phyloP scores from a whole-genome alignment of 2,329 filamentous ascomycete genomes.

The Anthostomella pinea region DNA sequence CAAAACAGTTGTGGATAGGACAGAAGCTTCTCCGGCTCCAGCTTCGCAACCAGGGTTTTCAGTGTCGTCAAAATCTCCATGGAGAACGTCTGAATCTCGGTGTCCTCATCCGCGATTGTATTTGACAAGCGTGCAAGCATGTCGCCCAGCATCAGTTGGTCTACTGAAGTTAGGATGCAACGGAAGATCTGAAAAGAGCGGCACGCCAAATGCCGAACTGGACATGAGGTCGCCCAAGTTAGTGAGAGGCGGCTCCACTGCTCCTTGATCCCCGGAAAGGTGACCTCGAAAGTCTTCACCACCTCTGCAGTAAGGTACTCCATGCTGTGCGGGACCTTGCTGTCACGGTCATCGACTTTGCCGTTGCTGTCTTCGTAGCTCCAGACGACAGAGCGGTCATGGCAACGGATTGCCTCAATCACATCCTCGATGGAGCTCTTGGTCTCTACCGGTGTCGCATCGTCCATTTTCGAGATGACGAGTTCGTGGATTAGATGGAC shows the following conservation, averaged over 20 bases:
- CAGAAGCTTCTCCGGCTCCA: conserved; percentile 75
- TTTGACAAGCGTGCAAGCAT: conserved; percentile 96
- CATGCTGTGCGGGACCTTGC: conserved; percentile 86
- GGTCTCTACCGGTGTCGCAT: conserved; percentile 57
- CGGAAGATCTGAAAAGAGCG: conserved; percentile 97
- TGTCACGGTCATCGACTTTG: conserved; percentile 68
- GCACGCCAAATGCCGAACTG: conserved; percentile 90
- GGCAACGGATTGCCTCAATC: conserved; percentile 80
- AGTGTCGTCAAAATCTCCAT: conserved; percentile 97
- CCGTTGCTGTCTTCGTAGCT: conserved; percentile 90
- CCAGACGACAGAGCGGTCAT: conserved; percentile 86
- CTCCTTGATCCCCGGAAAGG: conserved; percentile 83
- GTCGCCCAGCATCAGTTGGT: conserved; percentile 92
- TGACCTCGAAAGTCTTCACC: conserved; percentile 78
- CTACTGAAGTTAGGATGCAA: conserved; percentile 85
- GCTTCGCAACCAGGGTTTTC: conserved; percentile 83
- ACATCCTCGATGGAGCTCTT: conserved; percentile 81
- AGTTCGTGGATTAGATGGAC: conserved; percentile 96
- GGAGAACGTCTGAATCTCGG: conserved; percentile 92
- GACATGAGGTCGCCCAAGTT: conserved; percentile 95
- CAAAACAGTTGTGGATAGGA: conserved; percentile 96
- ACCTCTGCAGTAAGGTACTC: conserved; percentile 77
- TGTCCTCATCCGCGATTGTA: conserved; percentile 92
- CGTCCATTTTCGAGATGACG: conserved; percentile 76
- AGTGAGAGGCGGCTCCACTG: conserved; percentile 88